Percentiles rank a stretch among this genome's conserved stretches.
Conservation (phyloP, 1,284 basidiomycete species). For the Irpex sp. region DNA sequence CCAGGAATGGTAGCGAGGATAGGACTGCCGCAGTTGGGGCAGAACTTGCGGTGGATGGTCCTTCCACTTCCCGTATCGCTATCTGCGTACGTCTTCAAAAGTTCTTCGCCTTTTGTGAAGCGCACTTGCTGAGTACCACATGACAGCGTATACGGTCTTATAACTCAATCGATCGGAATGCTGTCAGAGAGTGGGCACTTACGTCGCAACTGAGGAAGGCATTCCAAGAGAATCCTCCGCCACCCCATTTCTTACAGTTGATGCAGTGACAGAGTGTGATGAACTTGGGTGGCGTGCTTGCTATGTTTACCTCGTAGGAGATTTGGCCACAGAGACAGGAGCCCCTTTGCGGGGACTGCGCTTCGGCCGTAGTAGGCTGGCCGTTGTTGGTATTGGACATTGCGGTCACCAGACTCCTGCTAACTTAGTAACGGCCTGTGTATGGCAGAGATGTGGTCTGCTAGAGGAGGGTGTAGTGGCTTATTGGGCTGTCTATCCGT, state of each 20-base stretch:
- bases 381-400: no score
- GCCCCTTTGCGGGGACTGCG: neutral
- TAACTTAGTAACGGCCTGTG: no score
- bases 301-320: neutral
- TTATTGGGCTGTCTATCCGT: no score
- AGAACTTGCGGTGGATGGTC: neutral
- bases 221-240: neutral
- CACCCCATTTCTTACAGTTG: neutral
- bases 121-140: neutral
- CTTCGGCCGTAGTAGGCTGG: neutral
- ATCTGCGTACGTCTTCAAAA: neutral
- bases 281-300: neutral
- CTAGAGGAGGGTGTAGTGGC: no score
- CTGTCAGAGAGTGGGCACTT: neutral
- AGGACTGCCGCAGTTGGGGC: neutral
- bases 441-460: no score
- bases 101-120: neutral
- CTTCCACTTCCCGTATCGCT: neutral
- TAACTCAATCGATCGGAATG: neutral
- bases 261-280: neutral
- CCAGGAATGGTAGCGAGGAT: neutral
- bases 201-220: neutral
- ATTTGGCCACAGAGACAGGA: neutral
- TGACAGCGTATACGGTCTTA: neutral
- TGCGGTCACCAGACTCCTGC: no score